A percentile compares a stretch with the other conserved stretches of the same genome.
Conservation (phyloP, 192 early-diverging fungal genomes). For the Gamsiella multidivaricata region DNA sequence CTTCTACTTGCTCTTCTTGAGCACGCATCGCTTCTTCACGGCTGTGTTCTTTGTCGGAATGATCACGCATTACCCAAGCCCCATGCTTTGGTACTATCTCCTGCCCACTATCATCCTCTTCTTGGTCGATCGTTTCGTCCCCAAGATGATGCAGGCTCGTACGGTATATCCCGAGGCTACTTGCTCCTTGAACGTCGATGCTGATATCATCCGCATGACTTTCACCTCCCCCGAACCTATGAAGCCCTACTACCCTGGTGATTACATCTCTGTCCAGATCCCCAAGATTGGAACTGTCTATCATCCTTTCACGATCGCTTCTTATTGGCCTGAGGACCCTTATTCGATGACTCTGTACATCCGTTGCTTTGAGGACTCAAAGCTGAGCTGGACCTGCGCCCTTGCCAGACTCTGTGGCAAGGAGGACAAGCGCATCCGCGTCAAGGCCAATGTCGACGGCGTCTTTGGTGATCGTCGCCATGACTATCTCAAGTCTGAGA, state of each 20-base stretch:
- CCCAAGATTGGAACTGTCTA: conserved; percentile 40
- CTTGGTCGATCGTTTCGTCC: conserved; percentile 48
- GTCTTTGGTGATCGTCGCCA: conserved; percentile 51
- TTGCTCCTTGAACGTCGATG: conserved; percentile 41
- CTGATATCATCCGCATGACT: conserved; percentile 42
- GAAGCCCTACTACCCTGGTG: conserved; percentile 54
- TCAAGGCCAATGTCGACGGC: conserved; percentile 41
- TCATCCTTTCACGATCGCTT: conserved; percentile 52
- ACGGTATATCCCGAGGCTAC: conserved; percentile 41
- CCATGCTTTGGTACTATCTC: conserved; percentile 51
- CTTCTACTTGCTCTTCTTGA: conserved; percentile 45
- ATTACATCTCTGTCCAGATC: conserved; percentile 44
- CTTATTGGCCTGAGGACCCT: conserved; percentile 53
- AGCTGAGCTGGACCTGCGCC: conserved; percentile 33
- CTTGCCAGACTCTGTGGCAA: conserved; percentile 39
- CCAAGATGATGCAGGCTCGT: conserved; percentile 47
- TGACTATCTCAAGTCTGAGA: conserved; percentile 43
- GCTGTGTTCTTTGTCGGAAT: conserved; percentile 48
- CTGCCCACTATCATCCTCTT: conserved; percentile 47
- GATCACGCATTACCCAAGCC: conserved; percentile 42
- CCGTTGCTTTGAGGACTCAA: conserved; percentile 41
- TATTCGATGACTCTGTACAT: conserved; percentile 47
- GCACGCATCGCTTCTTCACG: conserved; percentile 44
- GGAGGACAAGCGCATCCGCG: conserved; percentile 48
- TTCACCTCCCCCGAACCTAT: conserved; percentile 49